Base-by-base conservation (phyloP, 768 basidiomycete species). In the Leccinellum albellum region DNA sequence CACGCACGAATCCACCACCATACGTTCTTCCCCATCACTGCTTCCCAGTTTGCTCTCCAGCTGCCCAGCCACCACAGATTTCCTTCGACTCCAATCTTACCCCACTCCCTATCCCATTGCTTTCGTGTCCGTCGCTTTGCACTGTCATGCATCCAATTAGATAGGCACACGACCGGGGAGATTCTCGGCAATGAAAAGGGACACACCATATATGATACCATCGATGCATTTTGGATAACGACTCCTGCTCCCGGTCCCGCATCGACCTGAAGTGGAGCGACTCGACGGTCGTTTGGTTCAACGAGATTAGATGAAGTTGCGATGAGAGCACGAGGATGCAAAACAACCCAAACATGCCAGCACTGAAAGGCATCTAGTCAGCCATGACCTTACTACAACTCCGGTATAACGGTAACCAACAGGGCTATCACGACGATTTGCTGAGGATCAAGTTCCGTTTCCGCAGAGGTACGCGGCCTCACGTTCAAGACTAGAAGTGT, bases 21-120 rank as follows among this genome's bases (percentile, higher is more conserved):
- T 54, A 71, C 70, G 56, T 75, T 81, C 32, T 63, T 71, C 9
- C 94, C 94, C 92, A 98, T 96, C 45, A 88, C 86, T 50, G 83
- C 81, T 62, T 81, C 79, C 94, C 94, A 97, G 61, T 86, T 87
- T 44, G 73, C 75, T 50, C 76, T 70, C 46, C 63, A 58, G 60
- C 78, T 82, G 26, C 89, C 94, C 33, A 83, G 72, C 85, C 88
- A 91, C 94, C 94, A 98, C 7, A 95, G 71, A 67, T 94, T 86
- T 0, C 89, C 93, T 66, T 95, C 94, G 29, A 77, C 82, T 7
- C 79, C 76, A 1, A 89, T 75, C 28, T 77, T 72, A 0, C 94
- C 94, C 89, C 91, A 98, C 64, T 95, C 93, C 24, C 74, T 72
- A 61, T 92, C 84, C 87, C 90, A 95, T 45, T 76, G 70, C 33